phyloP scores from a whole-genome alignment of 2,329 filamentous ascomycete species.

The Alternaria alternata region DNA sequence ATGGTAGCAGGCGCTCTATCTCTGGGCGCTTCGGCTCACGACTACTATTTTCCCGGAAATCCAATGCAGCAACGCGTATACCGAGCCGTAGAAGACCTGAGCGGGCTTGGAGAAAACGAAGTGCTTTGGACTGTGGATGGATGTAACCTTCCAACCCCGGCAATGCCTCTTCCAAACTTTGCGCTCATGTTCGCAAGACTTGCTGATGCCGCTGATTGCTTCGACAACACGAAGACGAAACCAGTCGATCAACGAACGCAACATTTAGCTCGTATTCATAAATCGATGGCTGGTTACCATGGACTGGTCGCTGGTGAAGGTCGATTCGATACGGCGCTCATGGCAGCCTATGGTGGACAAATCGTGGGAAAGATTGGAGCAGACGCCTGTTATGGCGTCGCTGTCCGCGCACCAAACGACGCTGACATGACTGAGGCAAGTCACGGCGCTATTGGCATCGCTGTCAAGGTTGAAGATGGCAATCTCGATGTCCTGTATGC shows the following conservation, averaged over 20 bases:
- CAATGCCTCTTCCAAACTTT: constrained; percentile 1
- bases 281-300: constrained; percentile 54
- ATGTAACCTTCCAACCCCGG: neutral
- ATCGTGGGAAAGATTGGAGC: constrained; percentile 60
- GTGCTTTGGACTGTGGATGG: constrained; percentile 7
- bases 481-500: constrained; percentile 56
- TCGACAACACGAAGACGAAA: neutral
- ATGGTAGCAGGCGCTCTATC: constrained; percentile 57
- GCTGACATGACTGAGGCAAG: neutral
- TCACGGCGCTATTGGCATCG: constrained; percentile 49
- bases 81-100: constrained; percentile 39
- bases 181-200: constrained; percentile 5
- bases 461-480: constrained; percentile 61
- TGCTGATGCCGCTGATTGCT: neutral
- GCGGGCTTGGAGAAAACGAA: neutral
- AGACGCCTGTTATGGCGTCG: constrained; percentile 60
- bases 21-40: constrained; percentile 35
- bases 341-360: constrained; percentile 48
- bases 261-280: neutral
- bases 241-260: neutral
- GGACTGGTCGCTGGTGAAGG: constrained; percentile 57
- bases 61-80: constrained; percentile 50
- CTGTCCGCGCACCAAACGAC: constrained; percentile 43
- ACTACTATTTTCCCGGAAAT: neutral
- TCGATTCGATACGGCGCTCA: constrained; percentile 59